Evolutionary conservation across 1,284 basidiomycete species (phyloP).

Genomic region (Papiliotrema laurentii): DNA sequence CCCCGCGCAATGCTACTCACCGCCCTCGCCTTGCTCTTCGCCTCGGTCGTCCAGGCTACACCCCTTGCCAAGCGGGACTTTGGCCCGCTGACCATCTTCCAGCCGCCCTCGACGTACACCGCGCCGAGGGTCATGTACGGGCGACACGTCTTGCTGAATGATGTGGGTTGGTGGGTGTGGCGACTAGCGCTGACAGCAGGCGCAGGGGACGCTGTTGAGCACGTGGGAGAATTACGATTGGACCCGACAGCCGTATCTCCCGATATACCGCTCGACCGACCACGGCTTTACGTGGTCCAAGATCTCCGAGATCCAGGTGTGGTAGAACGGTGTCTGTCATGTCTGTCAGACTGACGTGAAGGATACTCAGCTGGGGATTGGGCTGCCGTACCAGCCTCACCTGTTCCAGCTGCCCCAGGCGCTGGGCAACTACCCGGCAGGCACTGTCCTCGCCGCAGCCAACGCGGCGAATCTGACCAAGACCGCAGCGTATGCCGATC

Average conservation of each 20-base stretch:
- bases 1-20: no score
- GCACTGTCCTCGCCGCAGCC: slow-evolving; percentile 42
- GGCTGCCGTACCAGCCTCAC: slow-evolving; percentile 43
- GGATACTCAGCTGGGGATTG: slow-evolving; percentile 32
- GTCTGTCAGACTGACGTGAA: not conserved
- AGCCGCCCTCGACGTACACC: slow-evolving; percentile 15
- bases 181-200: not conserved
- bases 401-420: slow-evolving; percentile 31
- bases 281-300: slow-evolving; percentile 10
- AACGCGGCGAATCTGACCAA: slow-evolving; percentile 30
- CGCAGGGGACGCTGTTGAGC: slow-evolving; percentile 7
- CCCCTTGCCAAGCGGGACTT: slow-evolving; percentile 11
- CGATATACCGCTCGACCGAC: slow-evolving; percentile 14
- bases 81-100: slow-evolving; percentile 19
- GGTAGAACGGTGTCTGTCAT: not conserved
- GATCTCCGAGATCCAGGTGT: not conserved
- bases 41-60: not conserved
- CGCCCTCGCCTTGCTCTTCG: not conserved
- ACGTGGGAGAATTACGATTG: slow-evolving; percentile 22
- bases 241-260: slow-evolving; percentile 10
- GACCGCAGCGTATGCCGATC: no score
- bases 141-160: slow-evolving; percentile 14
- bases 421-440: slow-evolving; percentile 30
- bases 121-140: slow-evolving; percentile 17
- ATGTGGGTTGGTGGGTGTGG: slow-evolving; percentile 6